These are phyloP conservation scores for Xylaria sp. DNA, from an alignment of 2,329 filamentous ascomycete genomes.

Conservation along the genomic window DNA sequence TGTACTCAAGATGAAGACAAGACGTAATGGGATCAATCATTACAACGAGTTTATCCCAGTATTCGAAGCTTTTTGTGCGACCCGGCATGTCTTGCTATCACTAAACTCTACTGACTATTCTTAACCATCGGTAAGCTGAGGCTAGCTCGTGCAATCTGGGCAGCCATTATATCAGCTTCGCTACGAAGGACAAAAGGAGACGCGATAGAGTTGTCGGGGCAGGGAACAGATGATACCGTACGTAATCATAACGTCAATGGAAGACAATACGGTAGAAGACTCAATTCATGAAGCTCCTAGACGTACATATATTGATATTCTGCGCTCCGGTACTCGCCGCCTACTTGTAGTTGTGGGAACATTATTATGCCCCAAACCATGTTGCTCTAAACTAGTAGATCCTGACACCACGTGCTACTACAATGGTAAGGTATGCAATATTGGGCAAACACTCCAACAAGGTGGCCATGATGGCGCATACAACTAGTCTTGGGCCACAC, in stretches of 20 bases:
- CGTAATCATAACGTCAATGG: neutral
- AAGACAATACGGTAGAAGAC: neutral
- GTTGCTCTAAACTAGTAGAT: neutral
- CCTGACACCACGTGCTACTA: conserved; percentile 10
- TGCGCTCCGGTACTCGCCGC: neutral
- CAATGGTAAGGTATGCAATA: neutral
- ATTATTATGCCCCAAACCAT: neutral
- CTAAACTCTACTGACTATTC: neutral
- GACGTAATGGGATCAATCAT: neutral
- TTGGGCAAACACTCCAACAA: no score
- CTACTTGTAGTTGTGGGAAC: conserved; percentile 1
- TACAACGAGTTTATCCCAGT: neutral
- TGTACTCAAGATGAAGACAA: neutral
- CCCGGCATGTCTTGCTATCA: neutral
- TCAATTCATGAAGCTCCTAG: neutral
- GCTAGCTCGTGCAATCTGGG: neutral
- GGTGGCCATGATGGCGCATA: neutral
- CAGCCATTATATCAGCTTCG: neutral
- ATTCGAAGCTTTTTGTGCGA: neutral
- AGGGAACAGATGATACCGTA: neutral
- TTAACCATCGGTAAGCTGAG: neutral
- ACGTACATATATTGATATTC: neutral
- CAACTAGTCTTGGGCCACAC: conserved; percentile 6
- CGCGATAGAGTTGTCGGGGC: neutral
- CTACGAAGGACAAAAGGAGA: neutral